These are phyloP conservation scores for Skeletonema costatum DNA, from an alignment of 108 stramenopile genomes.

Conservation along the genomic window DNA sequence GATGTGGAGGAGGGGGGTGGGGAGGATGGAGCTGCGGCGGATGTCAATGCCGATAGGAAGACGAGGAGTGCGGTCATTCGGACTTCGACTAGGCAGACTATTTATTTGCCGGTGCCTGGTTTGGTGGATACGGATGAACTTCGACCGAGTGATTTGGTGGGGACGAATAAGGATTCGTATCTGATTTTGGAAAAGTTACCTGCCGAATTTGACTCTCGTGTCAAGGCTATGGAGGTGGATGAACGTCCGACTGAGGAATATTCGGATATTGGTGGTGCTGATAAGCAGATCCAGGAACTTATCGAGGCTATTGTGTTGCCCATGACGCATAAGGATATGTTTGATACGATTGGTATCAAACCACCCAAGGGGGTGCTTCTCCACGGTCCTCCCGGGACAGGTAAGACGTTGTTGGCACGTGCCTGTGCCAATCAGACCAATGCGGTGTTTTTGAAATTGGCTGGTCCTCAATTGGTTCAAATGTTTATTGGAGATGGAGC, in stretches of 20 bases:
- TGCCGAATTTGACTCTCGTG: conserved; percentile 98
- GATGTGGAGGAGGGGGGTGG: conserved; percentile 73
- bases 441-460: conserved; percentile 98
- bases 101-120: conserved; percentile 98
- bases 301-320: conserved; percentile 99
- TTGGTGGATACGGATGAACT: conserved; percentile 97
- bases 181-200: conserved; percentile 99
- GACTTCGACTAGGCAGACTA: conserved; percentile 94
- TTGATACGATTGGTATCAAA: conserved; percentile 97
- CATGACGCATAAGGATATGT: conserved; percentile 99
- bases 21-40: conserved; percentile 67
- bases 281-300: conserved; percentile 99
- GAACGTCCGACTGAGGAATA: conserved; percentile 98
- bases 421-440: conserved; percentile 99
- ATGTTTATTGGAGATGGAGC: conserved; percentile 99
- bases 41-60: conserved; percentile 77
- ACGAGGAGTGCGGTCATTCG: conserved; percentile 87
- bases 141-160: conserved; percentile 96
- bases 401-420: conserved; percentile 98
- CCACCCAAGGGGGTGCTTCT: conserved; percentile 99
- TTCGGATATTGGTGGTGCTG: conserved; percentile 95
- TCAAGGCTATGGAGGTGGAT: conserved; percentile 99
- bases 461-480: conserved; percentile 98
- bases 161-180: conserved; percentile 99
- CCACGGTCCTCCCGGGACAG: conserved; percentile 98